Base-by-base conservation (phyloP, 106 monocot genomes). In the Dendrobium catenatum region DNA sequence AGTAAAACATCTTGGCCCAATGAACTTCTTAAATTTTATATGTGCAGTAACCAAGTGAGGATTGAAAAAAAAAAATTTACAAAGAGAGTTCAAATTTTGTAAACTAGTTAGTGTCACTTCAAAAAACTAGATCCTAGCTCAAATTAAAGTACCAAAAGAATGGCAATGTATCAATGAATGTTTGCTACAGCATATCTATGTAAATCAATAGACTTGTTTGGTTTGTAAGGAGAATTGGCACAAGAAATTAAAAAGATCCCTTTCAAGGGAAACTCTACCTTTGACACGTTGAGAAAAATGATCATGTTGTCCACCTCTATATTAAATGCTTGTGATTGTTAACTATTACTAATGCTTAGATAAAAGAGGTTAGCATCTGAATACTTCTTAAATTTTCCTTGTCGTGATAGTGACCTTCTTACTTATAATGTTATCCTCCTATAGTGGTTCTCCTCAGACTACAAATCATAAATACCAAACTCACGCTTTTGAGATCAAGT, bases 41-140 rank as follows among this genome's bases (percentile, higher is more conserved):
- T 5, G 5, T 61, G n/a, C n/a, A 61, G 8, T 61, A 22, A 20
- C 22, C 19, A 1, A 2, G 8, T 1, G n/a, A 42, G 78, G 27
- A 75, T 68, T 19, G 46, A 43, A 68, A 40, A 37, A 73, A 46
- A 40, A 29, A 33, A 31, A 3, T 37, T 19, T 16, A 68, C 16
- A 61, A 61, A 61, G 19, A 70, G 70, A 70, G 20, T 74, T 74
- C 20, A n/a, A 74, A 43, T 43, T 74, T 42, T 31, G 37, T 61
- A 5, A n/a, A 61, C 5, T 61, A 61, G 61, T 43, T 74, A 18
- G 4, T 74, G 18, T 18, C 5, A 40, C 40, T 43, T 41, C 37
- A 13, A 72, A 67, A 72, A 72, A 3, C 16, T 15, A 16, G 13
- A 9, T 3, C 72, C 31, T 19, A 72, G 15, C 15, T 72, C 31